Base-by-base conservation (phyloP, 148 eudicot genomes). In the Heliosperma pusillum region DNA sequence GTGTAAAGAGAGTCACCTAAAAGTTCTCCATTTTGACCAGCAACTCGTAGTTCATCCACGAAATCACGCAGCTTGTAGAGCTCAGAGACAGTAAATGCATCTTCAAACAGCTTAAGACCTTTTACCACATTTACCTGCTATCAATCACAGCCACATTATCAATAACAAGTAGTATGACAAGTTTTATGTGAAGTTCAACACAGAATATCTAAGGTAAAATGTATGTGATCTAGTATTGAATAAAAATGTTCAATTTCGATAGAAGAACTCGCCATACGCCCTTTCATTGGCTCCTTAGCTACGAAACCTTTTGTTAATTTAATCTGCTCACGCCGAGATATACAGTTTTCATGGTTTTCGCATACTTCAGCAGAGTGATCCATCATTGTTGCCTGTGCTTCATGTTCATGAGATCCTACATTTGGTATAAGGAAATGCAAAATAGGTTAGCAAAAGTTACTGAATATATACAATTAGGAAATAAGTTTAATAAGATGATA, bases 91-190 rank as follows among this genome's bases (percentile, higher is more conserved):
- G 90, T 89, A 78, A 95, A 89, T 68, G 88, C 70, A 73, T 89
- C 86, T 59, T 95, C 97, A 70, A 89, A 95, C 82, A 92, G 77
- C 89, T 95, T 95, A 67, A 95, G 91, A 80, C 97, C 96, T 79
- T 88, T 88, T 62, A 90, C 97, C 29, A 95, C 99, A 82, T 95
- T 95, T 78, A 92, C 94, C 97, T 95, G 97, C 74, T n/a, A n/a
- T 73, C 74, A 80, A 45, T 20, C 15, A 22, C 4, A 44, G n/a
- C 9, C 24, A 47, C 1, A 24, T 36, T 33, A 19, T 58, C 20
- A 77, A 74, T 20, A 70, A 45, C 3, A 17, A 20, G 52, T 24
- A 76, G 8, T 50, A 30, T 20, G 16, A 10, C 30, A n/a, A 0
- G 9, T 40, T 20, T 3, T 17, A 42, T 33, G n/a, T n/a, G n/a